phyloP scores from a whole-genome alignment of 805 yeast species.

The Starmerella kuoi region DNA sequence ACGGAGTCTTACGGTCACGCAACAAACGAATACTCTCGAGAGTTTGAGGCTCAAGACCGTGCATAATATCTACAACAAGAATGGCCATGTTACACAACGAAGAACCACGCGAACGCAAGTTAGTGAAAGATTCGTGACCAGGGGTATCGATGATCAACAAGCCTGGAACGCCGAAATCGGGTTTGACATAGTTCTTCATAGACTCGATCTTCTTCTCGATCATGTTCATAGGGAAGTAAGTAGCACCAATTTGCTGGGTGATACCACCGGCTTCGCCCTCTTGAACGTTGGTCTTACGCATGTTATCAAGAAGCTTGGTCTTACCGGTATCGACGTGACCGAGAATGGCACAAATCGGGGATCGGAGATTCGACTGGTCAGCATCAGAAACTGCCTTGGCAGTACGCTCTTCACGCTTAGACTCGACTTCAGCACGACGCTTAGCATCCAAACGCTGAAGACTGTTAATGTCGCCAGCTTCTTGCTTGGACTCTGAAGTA shows the following conservation, averaged over 20 bases:
- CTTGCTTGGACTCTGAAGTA: no score
- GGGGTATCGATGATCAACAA: conserved; percentile 94
- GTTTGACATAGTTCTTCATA: conserved; percentile 75
- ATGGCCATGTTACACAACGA: conserved; percentile 98
- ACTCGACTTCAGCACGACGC: conserved; percentile 33
- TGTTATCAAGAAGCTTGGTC: conserved; percentile 89
- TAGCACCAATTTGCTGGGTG: conserved; percentile 99
- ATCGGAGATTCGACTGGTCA: conserved; percentile 58
- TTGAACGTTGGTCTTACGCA: conserved; percentile 97
- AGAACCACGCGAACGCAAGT: conserved; percentile 96
- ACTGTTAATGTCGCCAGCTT: conserved; percentile 23
- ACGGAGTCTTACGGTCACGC: conserved; percentile 96
- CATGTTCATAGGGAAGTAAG: conserved; percentile 95
- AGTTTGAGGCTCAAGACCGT: conserved; percentile 97
- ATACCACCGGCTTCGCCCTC: conserved; percentile 99
- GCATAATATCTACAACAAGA: conserved; percentile 96
- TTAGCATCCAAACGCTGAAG: conserved; percentile 26
- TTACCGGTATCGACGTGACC: conserved; percentile 99
- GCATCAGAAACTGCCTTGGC: conserved; percentile 30
- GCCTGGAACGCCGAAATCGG: conserved; percentile 88
- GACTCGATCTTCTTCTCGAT: conserved; percentile 82
- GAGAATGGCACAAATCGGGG: conserved; percentile 97
- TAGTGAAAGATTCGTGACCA: conserved; percentile 98
- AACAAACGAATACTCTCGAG: conserved; percentile 82
- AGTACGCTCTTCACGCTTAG: conserved; percentile 30